Base-by-base conservation (phyloP, 495 filamentous ascomycete genomes). In the Tuber aestivum region DNA sequence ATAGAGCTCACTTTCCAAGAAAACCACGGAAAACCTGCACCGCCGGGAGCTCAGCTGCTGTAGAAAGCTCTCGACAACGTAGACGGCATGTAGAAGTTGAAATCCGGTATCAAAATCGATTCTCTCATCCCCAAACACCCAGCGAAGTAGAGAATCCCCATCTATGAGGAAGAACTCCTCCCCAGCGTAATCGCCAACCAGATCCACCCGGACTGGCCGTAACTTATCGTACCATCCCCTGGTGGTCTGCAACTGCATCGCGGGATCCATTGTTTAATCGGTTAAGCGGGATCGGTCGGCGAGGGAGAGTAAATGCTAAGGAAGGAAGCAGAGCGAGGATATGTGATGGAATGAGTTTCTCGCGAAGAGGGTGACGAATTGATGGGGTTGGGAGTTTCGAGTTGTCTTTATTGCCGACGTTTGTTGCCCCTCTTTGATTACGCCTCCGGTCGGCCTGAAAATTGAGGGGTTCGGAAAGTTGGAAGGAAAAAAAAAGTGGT, bases 111-210 rank as follows among this genome's bases (percentile, higher is more conserved):
- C 76, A 74, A 92, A 90, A 78, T 94, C 90, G 23, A 94, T 86
- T 32, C 86, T 82, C 14, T 85, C 73, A 74, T 91, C 86, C 27
- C 85, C 84, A 56, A 94, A 88, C 74, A 87, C 90, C 41, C 89
- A 79, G 16, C 89, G 83, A 3, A 94, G 82, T 6, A 94, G 83
- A 0, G 91, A 91, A 77, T 94, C 92, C 0, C 91, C 92, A 74
- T 94, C 90, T 48, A 94, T 86, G 14, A 92, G 81, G 83, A 93
- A 93, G 14, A 90, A 86, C 77, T 93, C 92, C 72, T 87, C 86
- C 12, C 92, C 92, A 20, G 89, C 90, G 83, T 91, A 93, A 81
- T 93, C 92, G 16, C 92, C 91, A 9, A 92, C 86, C 7, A 92
- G 85, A 80, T 92, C 90, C 42, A 91, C 79, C 40, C 75, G 80